Conservation (phyloP, 2,329 filamentous ascomycete species). For the Pleurostoma richardsiae region DNA sequence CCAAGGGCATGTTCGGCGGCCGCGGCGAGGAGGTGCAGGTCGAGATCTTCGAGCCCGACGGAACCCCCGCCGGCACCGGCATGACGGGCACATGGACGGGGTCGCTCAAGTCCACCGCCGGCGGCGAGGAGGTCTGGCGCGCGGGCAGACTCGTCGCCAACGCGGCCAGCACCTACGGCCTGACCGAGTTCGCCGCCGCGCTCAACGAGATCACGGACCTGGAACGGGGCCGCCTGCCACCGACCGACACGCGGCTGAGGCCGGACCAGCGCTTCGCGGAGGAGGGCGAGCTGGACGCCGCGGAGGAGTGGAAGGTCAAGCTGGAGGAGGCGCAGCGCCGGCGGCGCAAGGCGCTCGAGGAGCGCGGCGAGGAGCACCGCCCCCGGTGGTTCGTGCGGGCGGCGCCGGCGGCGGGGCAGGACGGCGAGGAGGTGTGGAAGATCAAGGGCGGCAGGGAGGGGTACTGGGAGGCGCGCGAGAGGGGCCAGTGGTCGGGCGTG, state of each 20-base stretch:
- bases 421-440: constrained; percentile 67
- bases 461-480: constrained; percentile 85
- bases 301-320: constrained; percentile 32
- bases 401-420: constrained; percentile 37
- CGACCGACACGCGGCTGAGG: constrained; percentile 77
- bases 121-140: constrained; percentile 70
- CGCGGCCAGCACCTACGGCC: constrained; percentile 74
- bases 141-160: constrained; percentile 75
- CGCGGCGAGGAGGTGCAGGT: constrained; percentile 85
- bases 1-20: constrained; percentile 95
- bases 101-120: constrained; percentile 57
- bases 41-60: constrained; percentile 64
- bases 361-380: constrained; percentile 63
- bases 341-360: constrained; percentile 71
- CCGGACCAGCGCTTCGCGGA: constrained; percentile 73
- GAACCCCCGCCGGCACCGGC: constrained; percentile 59
- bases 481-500: constrained; percentile 59
- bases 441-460: constrained; percentile 77
- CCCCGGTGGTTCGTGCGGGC: constrained; percentile 83
- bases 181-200: constrained; percentile 78
- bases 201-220: constrained; percentile 85
- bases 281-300: constrained; percentile 21
- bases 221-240: constrained; percentile 69
- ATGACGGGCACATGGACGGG: constrained; percentile 82
- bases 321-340: constrained; percentile 82